These are phyloP conservation scores for Amanita thiersii DNA, from an alignment of 768 basidiomycete species.

Conservation along the genomic window DNA sequence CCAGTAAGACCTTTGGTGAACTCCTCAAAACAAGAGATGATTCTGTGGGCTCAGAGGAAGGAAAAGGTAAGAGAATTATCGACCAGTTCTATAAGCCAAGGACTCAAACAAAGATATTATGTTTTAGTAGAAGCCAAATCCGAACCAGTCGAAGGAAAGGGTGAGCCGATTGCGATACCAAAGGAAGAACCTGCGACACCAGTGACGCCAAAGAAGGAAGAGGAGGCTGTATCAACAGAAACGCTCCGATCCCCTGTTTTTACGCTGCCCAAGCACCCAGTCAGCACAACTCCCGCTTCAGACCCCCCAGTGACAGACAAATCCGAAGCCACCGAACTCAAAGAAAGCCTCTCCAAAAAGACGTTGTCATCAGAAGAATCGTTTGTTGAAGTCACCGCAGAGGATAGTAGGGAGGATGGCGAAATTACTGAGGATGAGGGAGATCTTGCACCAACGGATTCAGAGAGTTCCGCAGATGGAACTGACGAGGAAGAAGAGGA, in stretches of 20 bases:
- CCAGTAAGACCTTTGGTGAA: slow-evolving; percentile 42
- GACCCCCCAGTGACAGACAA: slow-evolving; percentile 12
- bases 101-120: no score
- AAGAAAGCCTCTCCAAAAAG: slow-evolving; percentile 1
- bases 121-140: not conserved
- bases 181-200: not conserved
- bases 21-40: not conserved
- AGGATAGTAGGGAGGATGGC: slow-evolving; percentile 20
- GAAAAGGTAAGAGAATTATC: slow-evolving; percentile 2
- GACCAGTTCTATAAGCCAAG: no score
- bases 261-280: not conserved
- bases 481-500: slow-evolving; percentile 11
- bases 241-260: not conserved
- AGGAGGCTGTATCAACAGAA: slow-evolving; percentile 1
- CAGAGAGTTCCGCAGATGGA: slow-evolving; percentile 7
- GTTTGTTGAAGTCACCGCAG: slow-evolving; percentile 16
- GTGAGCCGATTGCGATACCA: not conserved
- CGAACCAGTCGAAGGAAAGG: not conserved
- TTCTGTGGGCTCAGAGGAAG: not conserved
- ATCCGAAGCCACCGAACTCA: not conserved
- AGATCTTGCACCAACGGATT: slow-evolving; percentile 7
- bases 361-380: slow-evolving; percentile 16
- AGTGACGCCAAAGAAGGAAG: slow-evolving; percentile 3
- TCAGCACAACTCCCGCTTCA: slow-evolving; percentile 1
- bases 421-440: slow-evolving; percentile 10